Percentiles rank a stretch among this genome's conserved stretches.
These are phyloP conservation scores for Tulasnella sp. DNA, from an alignment of 768 basidiomycete genomes.

Conservation along the genomic window DNA sequence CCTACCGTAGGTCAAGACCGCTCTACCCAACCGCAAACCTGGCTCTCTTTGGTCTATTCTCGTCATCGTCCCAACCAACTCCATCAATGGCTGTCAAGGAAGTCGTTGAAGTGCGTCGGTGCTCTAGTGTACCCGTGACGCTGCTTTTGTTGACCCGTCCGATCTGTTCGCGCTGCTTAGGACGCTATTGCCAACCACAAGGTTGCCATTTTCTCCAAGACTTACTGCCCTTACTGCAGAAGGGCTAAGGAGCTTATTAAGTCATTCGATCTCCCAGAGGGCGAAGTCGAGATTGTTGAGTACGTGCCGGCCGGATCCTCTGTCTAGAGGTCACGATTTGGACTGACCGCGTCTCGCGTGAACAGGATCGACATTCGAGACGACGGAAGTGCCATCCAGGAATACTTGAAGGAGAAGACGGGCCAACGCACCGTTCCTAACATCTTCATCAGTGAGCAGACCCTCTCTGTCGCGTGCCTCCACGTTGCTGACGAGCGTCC, in stretches of 20 bases:
- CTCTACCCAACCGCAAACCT: background rate
- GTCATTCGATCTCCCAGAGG: slow-evolving; percentile 25
- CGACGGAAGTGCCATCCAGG: slow-evolving; percentile 61
- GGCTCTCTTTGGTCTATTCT: slow-evolving; percentile 3
- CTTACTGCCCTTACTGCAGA: slow-evolving; percentile 52
- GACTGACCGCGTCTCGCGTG: background rate
- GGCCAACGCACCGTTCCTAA: slow-evolving; percentile 70
- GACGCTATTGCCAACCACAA: slow-evolving; percentile 45
- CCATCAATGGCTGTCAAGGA: slow-evolving; percentile 19
- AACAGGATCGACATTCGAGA: slow-evolving; percentile 34
- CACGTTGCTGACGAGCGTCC: background rate
- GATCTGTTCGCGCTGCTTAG: background rate
- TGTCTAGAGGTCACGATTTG: background rate
- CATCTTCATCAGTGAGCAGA: slow-evolving; percentile 61
- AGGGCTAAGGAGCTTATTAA: slow-evolving; percentile 41
- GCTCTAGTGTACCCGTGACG: background rate
- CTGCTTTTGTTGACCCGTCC: background rate
- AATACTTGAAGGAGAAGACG: slow-evolving; percentile 59
- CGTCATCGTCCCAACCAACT: background rate
- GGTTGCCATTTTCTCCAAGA: slow-evolving; percentile 59
- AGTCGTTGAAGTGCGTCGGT: background rate
- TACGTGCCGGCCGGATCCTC: slow-evolving; percentile 21
- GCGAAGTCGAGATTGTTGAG: slow-evolving; percentile 33
- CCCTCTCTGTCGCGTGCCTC: background rate
- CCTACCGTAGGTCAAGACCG: background rate